Percentiles rank a stretch among this genome's conserved stretches.
Evolutionary conservation across 805 yeast species (phyloP).

Genomic region (Suhomyces vadensis): DNA sequence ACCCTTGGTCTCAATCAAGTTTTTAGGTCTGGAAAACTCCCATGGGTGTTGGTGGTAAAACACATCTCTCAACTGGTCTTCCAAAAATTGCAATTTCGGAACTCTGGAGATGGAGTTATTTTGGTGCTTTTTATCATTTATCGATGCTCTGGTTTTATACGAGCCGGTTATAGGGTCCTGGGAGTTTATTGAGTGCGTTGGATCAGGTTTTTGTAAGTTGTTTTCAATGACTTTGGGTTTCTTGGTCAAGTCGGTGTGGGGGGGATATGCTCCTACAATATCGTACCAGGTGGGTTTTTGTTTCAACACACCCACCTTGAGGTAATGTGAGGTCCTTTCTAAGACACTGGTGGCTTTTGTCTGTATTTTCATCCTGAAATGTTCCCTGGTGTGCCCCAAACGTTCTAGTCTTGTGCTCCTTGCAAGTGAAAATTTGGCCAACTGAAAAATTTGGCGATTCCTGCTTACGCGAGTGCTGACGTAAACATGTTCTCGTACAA

Average conservation of each 20-base stretch:
- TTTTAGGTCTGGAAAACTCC: conserved; percentile 92
- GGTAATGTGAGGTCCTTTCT: conserved; percentile 75
- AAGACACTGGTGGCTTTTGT: conserved; percentile 70
- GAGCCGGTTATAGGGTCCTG: conserved; percentile 19
- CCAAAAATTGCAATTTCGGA: conserved; percentile 57
- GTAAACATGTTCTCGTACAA: neutral
- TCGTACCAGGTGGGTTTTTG: conserved; percentile 87
- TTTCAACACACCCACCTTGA: conserved; percentile 66
- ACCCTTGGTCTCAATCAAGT: conserved; percentile 73
- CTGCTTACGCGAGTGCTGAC: neutral
- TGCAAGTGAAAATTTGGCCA: neutral
- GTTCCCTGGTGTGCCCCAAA: neutral
- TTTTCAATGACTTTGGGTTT: conserved; percentile 35
- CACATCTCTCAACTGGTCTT: conserved; percentile 78
- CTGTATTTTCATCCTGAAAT: conserved; percentile 57
- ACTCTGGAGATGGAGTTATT: conserved; percentile 47
- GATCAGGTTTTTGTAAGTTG: conserved; percentile 30
- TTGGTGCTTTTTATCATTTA: conserved; percentile 36
- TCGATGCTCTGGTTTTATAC: conserved; percentile 50
- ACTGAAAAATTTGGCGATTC: neutral
- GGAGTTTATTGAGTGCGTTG: conserved; percentile 21
- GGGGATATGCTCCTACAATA: conserved; percentile 82
- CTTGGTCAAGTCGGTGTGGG: conserved; percentile 60
- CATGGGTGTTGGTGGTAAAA: conserved; percentile 96
- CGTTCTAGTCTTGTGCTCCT: neutral